These are phyloP conservation scores for Phaeoacremonium minimum DNA, from an alignment of 2,329 filamentous ascomycete species.

Conservation along the genomic window DNA sequence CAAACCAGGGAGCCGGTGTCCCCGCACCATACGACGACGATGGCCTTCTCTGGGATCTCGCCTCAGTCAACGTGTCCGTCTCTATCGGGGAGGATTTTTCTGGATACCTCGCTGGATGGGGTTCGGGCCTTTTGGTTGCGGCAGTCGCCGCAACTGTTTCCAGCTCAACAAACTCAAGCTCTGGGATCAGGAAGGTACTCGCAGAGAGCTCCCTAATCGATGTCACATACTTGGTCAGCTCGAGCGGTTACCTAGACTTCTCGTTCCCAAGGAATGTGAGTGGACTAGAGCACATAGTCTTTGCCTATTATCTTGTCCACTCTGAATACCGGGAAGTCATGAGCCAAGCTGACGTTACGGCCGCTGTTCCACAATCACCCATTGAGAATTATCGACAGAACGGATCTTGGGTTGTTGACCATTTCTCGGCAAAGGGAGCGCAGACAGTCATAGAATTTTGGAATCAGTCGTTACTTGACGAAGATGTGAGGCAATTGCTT, in stretches of 20 bases:
- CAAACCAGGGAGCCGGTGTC: conserved; percentile 42
- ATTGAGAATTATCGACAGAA: conserved; percentile 8
- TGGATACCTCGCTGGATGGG: conserved; percentile 30
- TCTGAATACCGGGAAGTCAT: too few species aligned
- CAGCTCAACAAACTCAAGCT: too few species aligned
- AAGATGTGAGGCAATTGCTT: conserved; percentile 22
- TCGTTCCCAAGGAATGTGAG: too few species aligned
- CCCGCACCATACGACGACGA: conserved; percentile 26
- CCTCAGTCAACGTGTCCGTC: conserved; percentile 20
- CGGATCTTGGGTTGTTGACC: conserved; percentile 19
- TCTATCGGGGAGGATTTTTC: conserved; percentile 20
- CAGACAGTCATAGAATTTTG: conserved; percentile 27
- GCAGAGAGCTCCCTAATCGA: too few species aligned
- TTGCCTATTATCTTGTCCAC: too few species aligned
- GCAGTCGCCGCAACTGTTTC: too few species aligned
- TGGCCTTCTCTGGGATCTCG: conserved; percentile 27
- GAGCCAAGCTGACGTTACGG: neutral
- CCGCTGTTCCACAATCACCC: conserved; percentile 2
- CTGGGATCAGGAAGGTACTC: too few species aligned
- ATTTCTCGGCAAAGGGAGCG: conserved; percentile 31
- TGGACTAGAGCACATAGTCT: too few species aligned
- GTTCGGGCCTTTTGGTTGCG: too few species aligned
- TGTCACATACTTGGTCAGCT: too few species aligned
- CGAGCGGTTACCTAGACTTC: too few species aligned
- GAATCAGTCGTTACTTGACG: conserved; percentile 29